Evolutionary conservation across 108 stramenopile species (phyloP).

Genomic region (Tribonema minus): DNA sequence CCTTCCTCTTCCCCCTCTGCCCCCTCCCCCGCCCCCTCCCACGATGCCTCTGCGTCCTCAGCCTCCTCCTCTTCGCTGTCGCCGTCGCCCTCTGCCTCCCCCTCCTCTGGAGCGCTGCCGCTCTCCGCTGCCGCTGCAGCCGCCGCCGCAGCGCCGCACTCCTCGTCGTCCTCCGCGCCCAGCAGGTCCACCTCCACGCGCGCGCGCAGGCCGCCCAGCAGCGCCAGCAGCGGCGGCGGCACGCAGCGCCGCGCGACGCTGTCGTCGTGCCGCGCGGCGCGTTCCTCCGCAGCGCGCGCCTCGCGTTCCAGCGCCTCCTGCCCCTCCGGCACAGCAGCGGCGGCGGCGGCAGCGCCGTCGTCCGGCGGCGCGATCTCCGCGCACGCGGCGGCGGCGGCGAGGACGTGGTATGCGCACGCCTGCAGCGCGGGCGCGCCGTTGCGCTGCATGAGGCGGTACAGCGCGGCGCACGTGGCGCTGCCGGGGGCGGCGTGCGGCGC

Average conservation of each 20-base stretch:
- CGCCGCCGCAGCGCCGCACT: neutral
- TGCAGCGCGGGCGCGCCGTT: neutral
- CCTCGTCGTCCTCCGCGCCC: neutral
- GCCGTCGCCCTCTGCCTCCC: neutral
- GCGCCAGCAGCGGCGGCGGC: neutral
- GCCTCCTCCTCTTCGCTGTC: neutral
- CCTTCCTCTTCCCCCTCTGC: neutral
- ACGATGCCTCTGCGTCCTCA: neutral
- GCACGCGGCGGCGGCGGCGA: neutral
- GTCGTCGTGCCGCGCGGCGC: neutral
- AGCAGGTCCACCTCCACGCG: neutral
- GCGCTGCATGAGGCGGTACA: neutral
- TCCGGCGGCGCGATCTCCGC: neutral
- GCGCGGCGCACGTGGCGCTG: neutral
- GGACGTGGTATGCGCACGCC: neutral
- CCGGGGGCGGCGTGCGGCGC: neutral
- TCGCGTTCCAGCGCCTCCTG: neutral
- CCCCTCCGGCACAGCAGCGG: neutral
- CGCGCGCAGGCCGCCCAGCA: neutral
- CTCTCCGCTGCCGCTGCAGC: neutral
- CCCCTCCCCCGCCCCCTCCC: neutral
- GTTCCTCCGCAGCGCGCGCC: neutral
- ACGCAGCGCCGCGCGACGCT: neutral
- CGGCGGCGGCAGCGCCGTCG: neutral
- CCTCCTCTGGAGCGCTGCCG: neutral